Conservation (phyloP, 148 eudicot species). For the Spergularia bocconei region DNA sequence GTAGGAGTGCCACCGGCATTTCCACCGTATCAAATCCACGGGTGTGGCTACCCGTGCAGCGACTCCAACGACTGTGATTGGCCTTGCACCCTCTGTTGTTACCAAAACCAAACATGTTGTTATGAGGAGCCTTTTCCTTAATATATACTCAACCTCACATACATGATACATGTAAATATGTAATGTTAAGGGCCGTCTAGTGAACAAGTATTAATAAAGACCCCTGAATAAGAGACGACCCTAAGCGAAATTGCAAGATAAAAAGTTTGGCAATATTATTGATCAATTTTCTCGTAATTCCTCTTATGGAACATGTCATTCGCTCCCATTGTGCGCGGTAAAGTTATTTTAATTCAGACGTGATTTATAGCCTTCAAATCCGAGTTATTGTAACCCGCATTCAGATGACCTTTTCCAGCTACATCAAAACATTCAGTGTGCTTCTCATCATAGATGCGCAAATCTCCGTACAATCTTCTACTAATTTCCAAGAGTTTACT, state of each 20-base stretch:
- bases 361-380: too few relatives aligned
- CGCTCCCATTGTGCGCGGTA: too few relatives aligned
- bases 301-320: not conserved
- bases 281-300: not conserved
- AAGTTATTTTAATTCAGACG: too few relatives aligned
- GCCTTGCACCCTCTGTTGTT: slow-evolving; percentile 18
- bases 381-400: too few relatives aligned
- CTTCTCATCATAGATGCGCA: not conserved
- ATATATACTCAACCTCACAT: not conserved
- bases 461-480: not conserved
- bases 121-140: slow-evolving; percentile 14
- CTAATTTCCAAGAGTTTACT: not conserved
- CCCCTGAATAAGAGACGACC: too few relatives aligned
- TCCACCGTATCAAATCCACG: slow-evolving; percentile 27
- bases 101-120: slow-evolving; percentile 17
- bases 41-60: slow-evolving; percentile 19
- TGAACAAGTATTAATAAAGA: too few relatives aligned
- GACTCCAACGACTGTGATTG: slow-evolving; percentile 28
- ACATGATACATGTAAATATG: not conserved
- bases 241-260: not conserved
- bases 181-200: too few relatives aligned
- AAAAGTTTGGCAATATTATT: not conserved
- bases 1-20: slow-evolving; percentile 14
- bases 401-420: not conserved
- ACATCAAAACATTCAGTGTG: not conserved